Percentiles rank a stretch among this genome's conserved stretches.
Conservation (phyloP, 140 eudicot genomes). For the Oenanthe javanica region DNA sequence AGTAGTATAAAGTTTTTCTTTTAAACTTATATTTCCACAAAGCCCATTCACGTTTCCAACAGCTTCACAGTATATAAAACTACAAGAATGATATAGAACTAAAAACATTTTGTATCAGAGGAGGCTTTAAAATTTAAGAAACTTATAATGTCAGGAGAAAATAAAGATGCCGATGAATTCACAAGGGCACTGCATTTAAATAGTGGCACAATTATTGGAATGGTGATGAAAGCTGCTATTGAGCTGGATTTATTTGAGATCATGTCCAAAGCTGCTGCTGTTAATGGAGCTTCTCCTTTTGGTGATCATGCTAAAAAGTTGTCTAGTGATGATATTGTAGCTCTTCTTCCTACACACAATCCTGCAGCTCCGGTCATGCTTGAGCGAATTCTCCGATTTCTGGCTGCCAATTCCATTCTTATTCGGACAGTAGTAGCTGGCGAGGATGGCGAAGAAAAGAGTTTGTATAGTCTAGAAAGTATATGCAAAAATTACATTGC, state of each 20-base stretch:
- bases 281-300: background rate
- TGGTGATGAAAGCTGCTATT: conserved; percentile 40
- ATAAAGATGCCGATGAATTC: conserved; percentile 26
- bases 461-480: conserved; percentile 23
- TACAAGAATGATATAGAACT: no score
- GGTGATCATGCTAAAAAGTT: conserved; percentile 8
- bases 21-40: no score
- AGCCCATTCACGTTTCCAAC: no score
- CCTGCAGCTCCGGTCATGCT: conserved; percentile 25
- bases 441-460: conserved; percentile 16
- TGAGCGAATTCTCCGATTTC: conserved; percentile 39
- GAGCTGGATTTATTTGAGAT: conserved; percentile 50
- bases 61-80: no score
- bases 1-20: no score
- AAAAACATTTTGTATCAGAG: background rate
- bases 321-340: conserved; percentile 27
- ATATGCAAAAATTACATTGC: conserved; percentile 20
- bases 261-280: conserved; percentile 26
- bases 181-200: conserved; percentile 19
- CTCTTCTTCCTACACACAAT: conserved; percentile 25
- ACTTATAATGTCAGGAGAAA: conserved; percentile 6
- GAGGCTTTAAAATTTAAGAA: background rate
- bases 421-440: background rate
- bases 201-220: conserved; percentile 23
- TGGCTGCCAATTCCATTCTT: conserved; percentile 27